Conservation (phyloP, 2,329 filamentous ascomycete species). For the Chaetomiaceae sp. region DNA sequence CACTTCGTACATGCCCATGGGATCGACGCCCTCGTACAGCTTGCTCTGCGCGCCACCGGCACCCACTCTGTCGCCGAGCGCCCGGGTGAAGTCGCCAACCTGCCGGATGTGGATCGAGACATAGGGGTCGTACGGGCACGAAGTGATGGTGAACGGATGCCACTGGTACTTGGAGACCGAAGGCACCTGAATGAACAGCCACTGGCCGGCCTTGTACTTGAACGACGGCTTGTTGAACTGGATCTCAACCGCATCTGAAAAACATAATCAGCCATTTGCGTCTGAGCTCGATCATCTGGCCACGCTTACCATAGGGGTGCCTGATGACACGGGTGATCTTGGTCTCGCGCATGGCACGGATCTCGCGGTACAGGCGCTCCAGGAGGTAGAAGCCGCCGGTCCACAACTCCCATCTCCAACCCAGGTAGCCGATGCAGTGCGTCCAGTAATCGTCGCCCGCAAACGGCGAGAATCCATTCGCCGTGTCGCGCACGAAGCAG, state of each 20-base stretch:
- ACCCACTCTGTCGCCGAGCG: slow-evolving; percentile 93
- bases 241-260: slow-evolving; percentile 82
- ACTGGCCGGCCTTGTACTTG: slow-evolving; percentile 97
- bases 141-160: slow-evolving; percentile 99
- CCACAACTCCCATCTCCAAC: slow-evolving; percentile 94
- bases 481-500: slow-evolving; percentile 88
- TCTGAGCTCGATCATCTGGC: slow-evolving; percentile 3
- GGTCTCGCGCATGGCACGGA: slow-evolving; percentile 75
- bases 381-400: slow-evolving; percentile 78
- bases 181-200: slow-evolving; percentile 93
- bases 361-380: slow-evolving; percentile 86
- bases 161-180: slow-evolving; percentile 85
- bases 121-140: slow-evolving; percentile 92
- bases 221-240: slow-evolving; percentile 95
- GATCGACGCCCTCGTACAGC: slow-evolving; percentile 84
- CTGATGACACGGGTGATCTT: slow-evolving; percentile 90
- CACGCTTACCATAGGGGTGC: slow-evolving; percentile 78
- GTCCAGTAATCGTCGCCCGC: slow-evolving; percentile 76
- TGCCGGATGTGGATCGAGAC: slow-evolving; percentile 92
- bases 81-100: slow-evolving; percentile 90
- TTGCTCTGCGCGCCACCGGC: slow-evolving; percentile 82
- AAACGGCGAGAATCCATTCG: slow-evolving; percentile 70
- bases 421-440: slow-evolving; percentile 91
- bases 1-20: slow-evolving; percentile 96
- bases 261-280: slow-evolving; percentile 24